Conservation (phyloP, 1,284 basidiomycete species). For the Sphaerobolus stellatus region DNA sequence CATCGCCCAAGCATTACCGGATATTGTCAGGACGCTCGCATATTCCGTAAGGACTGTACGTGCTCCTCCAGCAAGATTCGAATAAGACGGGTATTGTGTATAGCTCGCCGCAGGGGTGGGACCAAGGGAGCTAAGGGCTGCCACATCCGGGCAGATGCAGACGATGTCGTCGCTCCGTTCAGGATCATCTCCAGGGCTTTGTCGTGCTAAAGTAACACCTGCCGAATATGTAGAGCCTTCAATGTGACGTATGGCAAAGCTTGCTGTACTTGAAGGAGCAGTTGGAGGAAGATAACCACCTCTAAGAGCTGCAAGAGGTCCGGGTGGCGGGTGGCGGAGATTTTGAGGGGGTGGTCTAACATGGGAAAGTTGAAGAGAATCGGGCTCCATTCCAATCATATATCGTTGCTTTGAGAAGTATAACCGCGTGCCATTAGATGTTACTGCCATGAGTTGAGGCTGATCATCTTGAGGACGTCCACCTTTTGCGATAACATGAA, state of each 20-base stretch:
- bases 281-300: constrained; percentile 44
- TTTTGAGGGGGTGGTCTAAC: constrained; percentile 78
- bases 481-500: constrained; percentile 57
- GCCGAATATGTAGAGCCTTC: constrained; percentile 53
- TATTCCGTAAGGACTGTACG: constrained; percentile 59
- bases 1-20: constrained; percentile 83
- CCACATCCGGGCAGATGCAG: constrained; percentile 75
- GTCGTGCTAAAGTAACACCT: constrained; percentile 65
- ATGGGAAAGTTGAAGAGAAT: constrained; percentile 63
- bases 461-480: constrained; percentile 50
- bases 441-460: constrained; percentile 77
- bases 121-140: constrained; percentile 62
- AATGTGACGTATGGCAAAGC: constrained; percentile 52
- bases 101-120: constrained; percentile 47
- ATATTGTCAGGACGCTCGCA: constrained; percentile 72
- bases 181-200: constrained; percentile 56
- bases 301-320: constrained; percentile 38
- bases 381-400: constrained; percentile 8
- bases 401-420: constrained; percentile 59
- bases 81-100: constrained; percentile 30
- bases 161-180: constrained; percentile 76
- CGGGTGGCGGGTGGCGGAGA: constrained; percentile 61
- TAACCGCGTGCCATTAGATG: constrained; percentile 74
- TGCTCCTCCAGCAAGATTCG: constrained; percentile 22
- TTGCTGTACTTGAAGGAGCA: constrained; percentile 49